Evolutionary conservation across 1,139 yeast species (phyloP), one percentile per base, ranked within the genome.

Genomic region (Trichomonascaceae sp.): DNA sequence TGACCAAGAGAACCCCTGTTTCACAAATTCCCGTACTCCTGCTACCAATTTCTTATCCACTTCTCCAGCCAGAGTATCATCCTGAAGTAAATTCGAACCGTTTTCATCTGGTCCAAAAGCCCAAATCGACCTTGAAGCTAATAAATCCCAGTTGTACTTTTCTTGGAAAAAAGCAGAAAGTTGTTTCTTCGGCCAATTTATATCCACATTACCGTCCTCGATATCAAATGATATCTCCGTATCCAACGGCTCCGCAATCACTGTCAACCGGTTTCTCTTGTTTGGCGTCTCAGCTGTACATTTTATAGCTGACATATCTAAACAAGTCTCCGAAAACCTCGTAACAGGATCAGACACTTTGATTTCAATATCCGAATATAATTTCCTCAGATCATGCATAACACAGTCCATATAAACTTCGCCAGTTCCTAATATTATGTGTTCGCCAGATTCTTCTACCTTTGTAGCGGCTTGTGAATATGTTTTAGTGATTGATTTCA

Each of bases 391-490:
- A 64, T 89, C 97, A 68, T 85, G 88, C 53, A 95, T 68, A 30
- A 87, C 73, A 61, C 95, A 87, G 68, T 95, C 99, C 71, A 95
- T 70, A 65, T 87, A 89, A 17, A 93, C 65, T 66, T 95, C 99
- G 3, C 99, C 99, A 2, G 90, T 82, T 0, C 95, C 96, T 30
- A 84, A 66, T 1, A 95, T 67, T 0, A 84, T 83, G 66, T 86
- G 89, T 63, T 91, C 98, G 1, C 98, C 97, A 55, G 91, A 85
- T 61, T 87, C 96, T 66, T 89, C 96, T 0, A 87, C 91, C 58
- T 79, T 82, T 7, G 88, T 74, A 30, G 77, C 76, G 41, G 84
- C 75, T 6, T 91, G 83, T 13, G 87, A 77, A 64, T 87, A 91
- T 1, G 85, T 73, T 59, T 80, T 82, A 59, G 79, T 79, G 24